Conservation (phyloP, 495 filamentous ascomycete genomes). For the Collariella sp. region DNA sequence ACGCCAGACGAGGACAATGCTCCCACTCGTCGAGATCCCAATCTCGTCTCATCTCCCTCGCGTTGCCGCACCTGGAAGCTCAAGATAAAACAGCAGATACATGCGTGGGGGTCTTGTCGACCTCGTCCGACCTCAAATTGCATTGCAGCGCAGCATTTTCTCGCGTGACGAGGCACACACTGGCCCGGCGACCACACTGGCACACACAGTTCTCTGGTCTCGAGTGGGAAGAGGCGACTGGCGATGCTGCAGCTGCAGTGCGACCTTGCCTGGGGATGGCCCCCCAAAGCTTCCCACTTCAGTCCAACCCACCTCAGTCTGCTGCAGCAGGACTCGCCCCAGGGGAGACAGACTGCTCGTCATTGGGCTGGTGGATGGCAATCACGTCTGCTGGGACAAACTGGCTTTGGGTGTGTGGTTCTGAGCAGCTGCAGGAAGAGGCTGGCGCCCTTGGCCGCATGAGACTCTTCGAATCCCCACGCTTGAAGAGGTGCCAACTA, state of each 20-base stretch:
- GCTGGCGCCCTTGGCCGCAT: neutral
- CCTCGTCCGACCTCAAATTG: neutral
- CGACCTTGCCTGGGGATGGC: conserved; percentile 3
- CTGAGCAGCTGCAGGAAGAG: conserved; percentile 1
- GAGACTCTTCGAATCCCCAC: neutral
- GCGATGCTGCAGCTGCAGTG: conserved; percentile 15
- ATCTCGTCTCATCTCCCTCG: conserved; percentile 1
- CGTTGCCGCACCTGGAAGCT: conserved; percentile 14
- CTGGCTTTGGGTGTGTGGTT: conserved; percentile 5
- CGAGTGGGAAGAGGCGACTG: conserved; percentile 10
- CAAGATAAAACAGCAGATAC: conserved; percentile 14
- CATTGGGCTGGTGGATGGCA: conserved; percentile 13
- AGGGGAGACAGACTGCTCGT: conserved; percentile 11
- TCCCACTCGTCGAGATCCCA: neutral
- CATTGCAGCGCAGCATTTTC: conserved; percentile 7
- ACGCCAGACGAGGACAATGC: neutral
- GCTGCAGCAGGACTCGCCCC: conserved; percentile 9
- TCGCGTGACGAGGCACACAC: neutral
- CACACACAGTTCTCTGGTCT: no score
- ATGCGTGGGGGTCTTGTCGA: neutral
- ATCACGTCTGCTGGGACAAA: conserved; percentile 5
- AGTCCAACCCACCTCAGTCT: conserved; percentile 4
- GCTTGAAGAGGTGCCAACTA: neutral
- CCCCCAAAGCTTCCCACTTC: conserved; percentile 4
- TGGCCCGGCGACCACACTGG: neutral